Conservation (phyloP, 306 rosid species). For the Rosa persica region DNA sequence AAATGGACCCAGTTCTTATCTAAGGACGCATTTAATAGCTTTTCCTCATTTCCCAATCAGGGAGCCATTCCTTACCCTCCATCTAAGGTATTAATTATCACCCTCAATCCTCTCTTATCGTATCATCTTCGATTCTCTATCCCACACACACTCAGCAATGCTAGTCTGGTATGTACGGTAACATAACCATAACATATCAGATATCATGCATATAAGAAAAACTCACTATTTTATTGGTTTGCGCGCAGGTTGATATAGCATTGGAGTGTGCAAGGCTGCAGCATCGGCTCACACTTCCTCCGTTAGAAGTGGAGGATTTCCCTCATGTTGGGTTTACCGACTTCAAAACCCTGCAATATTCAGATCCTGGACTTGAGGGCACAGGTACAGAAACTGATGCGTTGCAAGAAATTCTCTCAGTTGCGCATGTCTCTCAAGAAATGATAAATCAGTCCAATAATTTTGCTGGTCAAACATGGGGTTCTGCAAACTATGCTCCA, state of each 20-base stretch:
- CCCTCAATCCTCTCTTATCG: not conserved
- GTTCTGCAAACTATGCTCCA: conserved; percentile 35
- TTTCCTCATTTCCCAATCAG: conserved; percentile 43
- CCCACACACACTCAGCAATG: not conserved
- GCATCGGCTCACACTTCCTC: conserved; percentile 69
- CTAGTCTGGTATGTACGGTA: not conserved
- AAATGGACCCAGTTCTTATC: conserved; percentile 54
- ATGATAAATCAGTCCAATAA: conserved; percentile 48
- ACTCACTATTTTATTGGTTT: not conserved
- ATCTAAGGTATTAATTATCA: conserved; percentile 51
- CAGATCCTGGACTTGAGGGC: conserved; percentile 25
- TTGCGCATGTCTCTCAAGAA: conserved; percentile 74
- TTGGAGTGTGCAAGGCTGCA: conserved; percentile 92
- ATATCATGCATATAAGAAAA: not conserved
- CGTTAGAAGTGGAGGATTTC: conserved; percentile 71
- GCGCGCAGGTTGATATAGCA: conserved; percentile 85
- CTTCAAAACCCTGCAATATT: conserved; percentile 43
- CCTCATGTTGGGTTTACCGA: conserved; percentile 54
- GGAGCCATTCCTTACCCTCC: conserved; percentile 66
- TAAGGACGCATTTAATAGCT: conserved; percentile 39
- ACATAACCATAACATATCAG: not conserved
- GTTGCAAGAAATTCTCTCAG: conserved; percentile 85
- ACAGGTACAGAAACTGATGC: conserved; percentile 50
- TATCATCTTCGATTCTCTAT: not conserved
- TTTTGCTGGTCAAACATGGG: conserved; percentile 39